Percentiles rank a stretch among this genome's conserved stretches.
These are phyloP conservation scores for Citrus hindsii DNA, from an alignment of 345 rosid genomes.

Conservation along the genomic window DNA sequence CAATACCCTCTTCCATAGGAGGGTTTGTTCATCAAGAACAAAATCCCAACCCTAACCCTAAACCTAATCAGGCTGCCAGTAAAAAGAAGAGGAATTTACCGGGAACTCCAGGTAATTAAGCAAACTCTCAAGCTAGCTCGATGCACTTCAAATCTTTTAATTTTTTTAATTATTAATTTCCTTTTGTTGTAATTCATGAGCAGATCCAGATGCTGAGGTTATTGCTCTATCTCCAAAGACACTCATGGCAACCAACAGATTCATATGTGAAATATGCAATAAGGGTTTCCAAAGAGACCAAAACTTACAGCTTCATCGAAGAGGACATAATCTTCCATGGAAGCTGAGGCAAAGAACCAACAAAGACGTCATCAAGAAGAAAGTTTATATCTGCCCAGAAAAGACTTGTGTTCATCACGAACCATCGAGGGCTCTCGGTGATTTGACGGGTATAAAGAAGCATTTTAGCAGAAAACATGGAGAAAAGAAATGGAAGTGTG, in stretches of 20 bases:
- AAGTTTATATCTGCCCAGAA: constrained; percentile 92
- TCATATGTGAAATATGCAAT: constrained; percentile 91
- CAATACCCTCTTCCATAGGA: constrained; percentile 46
- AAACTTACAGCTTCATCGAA: constrained; percentile 88
- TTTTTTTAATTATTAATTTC: no score
- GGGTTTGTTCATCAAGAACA: constrained; percentile 51
- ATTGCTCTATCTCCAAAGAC: constrained; percentile 86
- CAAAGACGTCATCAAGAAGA: constrained; percentile 57
- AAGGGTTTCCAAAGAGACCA: constrained; percentile 98
- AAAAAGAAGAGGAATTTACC: constrained; percentile 87
- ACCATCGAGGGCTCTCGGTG: constrained; percentile 86
- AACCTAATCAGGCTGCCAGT: constrained; percentile 32
- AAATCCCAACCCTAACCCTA: constrained; percentile 65
- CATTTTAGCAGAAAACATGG: constrained; percentile 94
- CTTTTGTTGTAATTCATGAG: background rate
- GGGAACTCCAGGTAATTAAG: constrained; percentile 77
- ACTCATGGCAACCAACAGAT: constrained; percentile 92
- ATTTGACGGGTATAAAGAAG: constrained; percentile 92
- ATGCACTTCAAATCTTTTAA: background rate
- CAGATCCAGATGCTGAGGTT: constrained; percentile 99
- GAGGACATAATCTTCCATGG: constrained; percentile 99
- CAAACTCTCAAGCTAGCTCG: no score
- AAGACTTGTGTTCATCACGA: constrained; percentile 90
- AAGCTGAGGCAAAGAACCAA: constrained; percentile 75
- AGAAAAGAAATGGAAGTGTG: constrained; percentile 96